Percentiles rank a stretch among this genome's conserved stretches.
Conservation (phyloP, 176 grass and related monocot species). For the Microstegium vimineum region DNA sequence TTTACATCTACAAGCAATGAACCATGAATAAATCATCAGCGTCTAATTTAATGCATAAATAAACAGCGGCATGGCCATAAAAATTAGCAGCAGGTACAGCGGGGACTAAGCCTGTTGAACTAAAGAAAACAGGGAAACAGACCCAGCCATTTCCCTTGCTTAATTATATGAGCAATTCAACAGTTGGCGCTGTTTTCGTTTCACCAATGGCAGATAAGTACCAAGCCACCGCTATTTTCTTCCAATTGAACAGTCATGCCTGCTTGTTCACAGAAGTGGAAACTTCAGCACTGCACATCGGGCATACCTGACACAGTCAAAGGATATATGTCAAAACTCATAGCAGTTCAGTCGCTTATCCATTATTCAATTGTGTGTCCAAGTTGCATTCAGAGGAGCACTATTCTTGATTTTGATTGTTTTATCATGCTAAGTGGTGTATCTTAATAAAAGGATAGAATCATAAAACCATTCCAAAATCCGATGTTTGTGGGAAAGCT, state of each 20-base stretch:
- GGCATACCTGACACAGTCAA: conserved; percentile 51
- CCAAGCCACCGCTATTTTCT: neutral
- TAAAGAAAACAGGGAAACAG: neutral
- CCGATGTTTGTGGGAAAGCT: neutral
- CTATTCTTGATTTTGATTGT: neutral
- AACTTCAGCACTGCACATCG: conserved; percentile 78
- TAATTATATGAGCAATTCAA: neutral
- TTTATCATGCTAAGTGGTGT: neutral
- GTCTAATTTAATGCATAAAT: conserved; percentile 17
- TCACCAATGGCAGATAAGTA: conserved; percentile 9
- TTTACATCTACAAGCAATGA: conserved; percentile 29
- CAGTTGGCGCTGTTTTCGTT: conserved; percentile 2
- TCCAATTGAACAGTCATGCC: neutral
- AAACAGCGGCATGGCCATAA: neutral
- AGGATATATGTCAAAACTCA: neutral
- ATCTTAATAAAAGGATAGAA: neutral
- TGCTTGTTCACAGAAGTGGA: conserved; percentile 35
- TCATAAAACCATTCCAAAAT: neutral
- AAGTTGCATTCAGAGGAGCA: neutral
- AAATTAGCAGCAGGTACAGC: neutral
- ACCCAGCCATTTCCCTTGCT: neutral
- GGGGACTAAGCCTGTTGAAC: neutral
- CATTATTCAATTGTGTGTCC: neutral
- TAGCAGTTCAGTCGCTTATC: neutral
- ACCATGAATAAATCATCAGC: neutral